Base-by-base conservation (phyloP, 345 rosid species). In the Lenwebbia sp. region DNA sequence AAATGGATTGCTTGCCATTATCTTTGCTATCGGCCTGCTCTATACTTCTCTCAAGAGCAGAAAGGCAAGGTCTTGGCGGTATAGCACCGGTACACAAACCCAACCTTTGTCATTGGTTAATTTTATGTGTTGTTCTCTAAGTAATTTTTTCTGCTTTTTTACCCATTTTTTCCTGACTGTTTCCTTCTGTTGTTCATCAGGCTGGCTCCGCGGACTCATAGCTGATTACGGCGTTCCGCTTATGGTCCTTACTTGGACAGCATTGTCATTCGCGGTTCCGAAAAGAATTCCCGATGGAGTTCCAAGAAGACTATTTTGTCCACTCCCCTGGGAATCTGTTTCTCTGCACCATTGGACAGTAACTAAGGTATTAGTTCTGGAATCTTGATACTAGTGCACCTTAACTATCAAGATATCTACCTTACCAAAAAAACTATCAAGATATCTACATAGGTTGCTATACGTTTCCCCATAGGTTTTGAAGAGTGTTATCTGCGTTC, bases 211-310 rank as follows among this genome's bases (percentile, higher is more conserved):
- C 58, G 88, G 94, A 56, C 90, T 96, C 84, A 89, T 91, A 54
- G 98, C 98, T 86, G 98, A 96, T 84, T 94, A 96, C 51, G 98
- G 98, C 54, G 95, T 95, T 88, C 98, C 98, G 23, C 86, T 95
- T 25, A 93, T 93, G 98, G 96, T 96, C 23, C 74, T 96, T 85
- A 40, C 92, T 5, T 96, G 96, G 96, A 90, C 97, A 0, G 90
- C 88, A 37, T 51, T 96, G 89, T 95, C 99, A 40, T 95, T 88
- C 60, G 56, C 85, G 51, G 83, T 89, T 52, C 97, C 98, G 5
- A 87, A 75, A 19, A 55, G 85, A 82, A 91, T 91, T 84, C 93
- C 92, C 55, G 9, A 87, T 85, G 93, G 89, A 26, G 96, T 96
- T 82, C 99, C 99, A 21, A 89, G 97, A 52, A 94, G 96, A 89